A percentile compares a stretch with the other conserved stretches of the same genome.
phyloP scores from a whole-genome alignment of 768 basidiomycete genomes.

The Clitopilus hobsonii region DNA sequence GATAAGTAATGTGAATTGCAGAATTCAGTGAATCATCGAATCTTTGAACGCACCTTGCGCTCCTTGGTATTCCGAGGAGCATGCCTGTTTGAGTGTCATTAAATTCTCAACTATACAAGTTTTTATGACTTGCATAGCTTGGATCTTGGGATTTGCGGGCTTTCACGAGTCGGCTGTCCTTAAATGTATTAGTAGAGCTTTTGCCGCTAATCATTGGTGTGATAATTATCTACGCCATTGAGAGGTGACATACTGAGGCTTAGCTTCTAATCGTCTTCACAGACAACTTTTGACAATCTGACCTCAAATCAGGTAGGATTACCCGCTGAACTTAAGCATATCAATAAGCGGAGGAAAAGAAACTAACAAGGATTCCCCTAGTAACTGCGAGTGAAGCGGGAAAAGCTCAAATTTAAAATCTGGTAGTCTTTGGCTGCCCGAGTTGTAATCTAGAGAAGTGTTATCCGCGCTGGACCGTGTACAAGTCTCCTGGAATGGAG shows the following conservation, averaged over 20 bases:
- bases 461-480: conserved; percentile 66
- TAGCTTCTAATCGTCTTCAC: not conserved
- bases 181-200: conserved; percentile 8
- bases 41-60: conserved; percentile 82
- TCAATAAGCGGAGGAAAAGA: conserved; percentile 90
- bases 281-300: conserved; percentile 19
- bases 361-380: conserved; percentile 88
- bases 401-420: conserved; percentile 84
- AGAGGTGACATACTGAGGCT: not conserved
- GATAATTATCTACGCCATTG: conserved; percentile 4
- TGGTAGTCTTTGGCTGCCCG: conserved; percentile 56
- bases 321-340: conserved; percentile 88
- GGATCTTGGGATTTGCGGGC: conserved; percentile 17
- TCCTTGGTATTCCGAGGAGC: conserved; percentile 70
- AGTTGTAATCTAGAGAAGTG: conserved; percentile 80
- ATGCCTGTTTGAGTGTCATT: conserved; percentile 77
- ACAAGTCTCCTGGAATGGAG: conserved; percentile 78
- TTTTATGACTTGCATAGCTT: conserved; percentile 52
- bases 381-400: conserved; percentile 85
- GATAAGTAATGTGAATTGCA: conserved; percentile 83
- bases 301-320: conserved; percentile 82
- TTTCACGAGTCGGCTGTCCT: conserved; percentile 8
- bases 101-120: conserved; percentile 40
- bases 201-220: conserved; percentile 5
- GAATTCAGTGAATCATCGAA: conserved; percentile 81